phyloP scores from a whole-genome alignment of 2,329 filamentous ascomycete genomes.

The Eutypella sp. region DNA sequence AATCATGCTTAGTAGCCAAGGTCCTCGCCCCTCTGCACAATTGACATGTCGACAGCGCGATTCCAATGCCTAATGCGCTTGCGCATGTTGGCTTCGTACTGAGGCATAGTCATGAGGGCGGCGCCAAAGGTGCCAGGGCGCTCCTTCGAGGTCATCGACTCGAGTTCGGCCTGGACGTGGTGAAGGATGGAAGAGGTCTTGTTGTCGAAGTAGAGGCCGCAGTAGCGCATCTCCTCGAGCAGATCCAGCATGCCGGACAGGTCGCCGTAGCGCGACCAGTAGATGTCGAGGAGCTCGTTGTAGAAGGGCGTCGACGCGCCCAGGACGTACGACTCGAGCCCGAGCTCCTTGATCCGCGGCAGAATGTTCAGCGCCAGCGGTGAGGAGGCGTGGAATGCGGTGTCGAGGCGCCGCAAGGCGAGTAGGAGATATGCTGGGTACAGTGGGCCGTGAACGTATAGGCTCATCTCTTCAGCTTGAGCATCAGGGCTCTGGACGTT shows the following conservation, averaged over 20 bases:
- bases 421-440: conserved; percentile 58
- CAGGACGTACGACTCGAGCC: conserved; percentile 65
- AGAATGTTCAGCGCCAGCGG: conserved; percentile 56
- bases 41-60: conserved; percentile 20
- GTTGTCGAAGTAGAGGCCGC: conserved; percentile 53
- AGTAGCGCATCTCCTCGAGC: conserved; percentile 61
- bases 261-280: conserved; percentile 59
- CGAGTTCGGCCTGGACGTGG: conserved; percentile 24
- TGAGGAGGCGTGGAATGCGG: conserved; percentile 53
- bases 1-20: conserved; percentile 9
- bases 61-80: conserved; percentile 27
- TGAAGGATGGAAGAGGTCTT: conserved; percentile 37
- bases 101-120: conserved; percentile 31
- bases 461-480: conserved; percentile 32
- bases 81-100: conserved; percentile 28
- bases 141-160: conserved; percentile 6
- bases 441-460: conserved; percentile 57
- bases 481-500: conserved; percentile 4
- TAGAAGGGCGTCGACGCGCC: conserved; percentile 67
- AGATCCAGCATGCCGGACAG: conserved; percentile 48
- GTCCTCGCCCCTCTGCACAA: conserved; percentile 17
- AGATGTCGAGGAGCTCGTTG: conserved; percentile 57
- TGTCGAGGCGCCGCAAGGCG: conserved; percentile 53
- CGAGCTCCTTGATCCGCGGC: conserved; percentile 62
- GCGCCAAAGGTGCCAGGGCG: conserved; percentile 23